phyloP scores from a whole-genome alignment of 108 stramenopile species.

The Aureococcus anophagefferens region DNA sequence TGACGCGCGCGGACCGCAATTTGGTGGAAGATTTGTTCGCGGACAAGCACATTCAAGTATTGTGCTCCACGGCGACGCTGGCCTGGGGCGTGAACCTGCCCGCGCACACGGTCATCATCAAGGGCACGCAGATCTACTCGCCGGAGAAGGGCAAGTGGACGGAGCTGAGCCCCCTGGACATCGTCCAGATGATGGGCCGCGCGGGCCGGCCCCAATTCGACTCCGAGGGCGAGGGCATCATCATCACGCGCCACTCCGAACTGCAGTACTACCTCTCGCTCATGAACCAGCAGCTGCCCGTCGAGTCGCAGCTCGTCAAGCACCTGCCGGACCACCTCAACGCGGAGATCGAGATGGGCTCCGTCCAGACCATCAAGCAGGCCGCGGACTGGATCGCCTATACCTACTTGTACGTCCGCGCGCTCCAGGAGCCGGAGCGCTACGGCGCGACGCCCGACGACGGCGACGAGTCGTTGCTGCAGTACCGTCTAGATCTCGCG shows the following conservation, averaged over 20 bases:
- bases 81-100: conserved; percentile 99
- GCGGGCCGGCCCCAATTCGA: conserved; percentile 98
- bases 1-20: conserved; percentile 86
- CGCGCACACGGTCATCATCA: conserved; percentile 97
- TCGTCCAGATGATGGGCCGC: conserved; percentile 97
- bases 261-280: conserved; percentile 96
- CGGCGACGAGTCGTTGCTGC: conserved; percentile 75
- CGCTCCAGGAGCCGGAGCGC: conserved; percentile 83
- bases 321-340: conserved; percentile 90
- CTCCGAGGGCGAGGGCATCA: conserved; percentile 95
- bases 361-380: conserved; percentile 75
- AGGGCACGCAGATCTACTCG: conserved; percentile 99
- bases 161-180: conserved; percentile 94
- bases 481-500: conserved; percentile 75
- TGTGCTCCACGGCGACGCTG: conserved; percentile 92
- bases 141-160: conserved; percentile 93
- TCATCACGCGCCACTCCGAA: conserved; percentile 93
- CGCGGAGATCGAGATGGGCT: conserved; percentile 91
- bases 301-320: conserved; percentile 92
- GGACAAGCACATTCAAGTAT: conserved; percentile 85
- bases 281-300: conserved; percentile 97
- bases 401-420: conserved; percentile 94
- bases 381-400: conserved; percentile 96
- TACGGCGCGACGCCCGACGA: conserved; percentile 69
- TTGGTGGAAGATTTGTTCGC: conserved; percentile 96